These are phyloP conservation scores for Penicillium sp. DNA, from an alignment of 2,329 filamentous ascomycete genomes.

Conservation along the genomic window DNA sequence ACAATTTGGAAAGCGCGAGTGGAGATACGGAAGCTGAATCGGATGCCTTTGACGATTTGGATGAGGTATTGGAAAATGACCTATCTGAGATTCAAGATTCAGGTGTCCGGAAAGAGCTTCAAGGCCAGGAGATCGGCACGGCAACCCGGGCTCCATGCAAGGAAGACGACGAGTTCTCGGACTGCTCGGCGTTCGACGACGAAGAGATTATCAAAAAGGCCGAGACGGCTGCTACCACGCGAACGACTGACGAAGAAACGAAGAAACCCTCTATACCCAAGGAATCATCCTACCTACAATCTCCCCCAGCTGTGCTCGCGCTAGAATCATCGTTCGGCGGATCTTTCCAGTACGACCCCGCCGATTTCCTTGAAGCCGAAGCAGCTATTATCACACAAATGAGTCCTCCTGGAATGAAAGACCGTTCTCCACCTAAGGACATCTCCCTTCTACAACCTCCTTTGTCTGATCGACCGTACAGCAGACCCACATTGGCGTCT, in stretches of 20 bases:
- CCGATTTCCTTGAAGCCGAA: slow-evolving; percentile 23
- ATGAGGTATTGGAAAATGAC: slow-evolving; percentile 16
- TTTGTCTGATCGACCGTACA: neutral
- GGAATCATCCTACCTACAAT: neutral
- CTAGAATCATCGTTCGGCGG: slow-evolving; percentile 12
- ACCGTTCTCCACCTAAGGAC: neutral
- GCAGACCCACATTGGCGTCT: slow-evolving; percentile 1
- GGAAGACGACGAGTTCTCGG: slow-evolving; percentile 32
- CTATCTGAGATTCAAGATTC: slow-evolving; percentile 9
- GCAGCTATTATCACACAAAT: slow-evolving; percentile 8
- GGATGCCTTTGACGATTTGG: slow-evolving; percentile 21
- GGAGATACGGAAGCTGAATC: slow-evolving; percentile 22
- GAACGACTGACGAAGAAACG: neutral
- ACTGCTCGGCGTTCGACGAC: slow-evolving; percentile 33
- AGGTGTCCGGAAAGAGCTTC: neutral
- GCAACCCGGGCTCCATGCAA: slow-evolving; percentile 1
- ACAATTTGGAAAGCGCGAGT: slow-evolving; percentile 7
- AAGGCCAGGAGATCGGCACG: neutral
- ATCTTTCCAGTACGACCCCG: slow-evolving; percentile 31
- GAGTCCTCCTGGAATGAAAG: slow-evolving; percentile 7
- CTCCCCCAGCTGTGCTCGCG: neutral
- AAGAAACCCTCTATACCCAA: neutral
- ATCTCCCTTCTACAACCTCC: neutral
- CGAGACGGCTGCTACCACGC: slow-evolving; percentile 13
- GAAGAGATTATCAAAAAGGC: slow-evolving; percentile 26